Base-by-base conservation (phyloP, 2,329 filamentous ascomycete species). In the Akanthomyces uredinophilus region DNA sequence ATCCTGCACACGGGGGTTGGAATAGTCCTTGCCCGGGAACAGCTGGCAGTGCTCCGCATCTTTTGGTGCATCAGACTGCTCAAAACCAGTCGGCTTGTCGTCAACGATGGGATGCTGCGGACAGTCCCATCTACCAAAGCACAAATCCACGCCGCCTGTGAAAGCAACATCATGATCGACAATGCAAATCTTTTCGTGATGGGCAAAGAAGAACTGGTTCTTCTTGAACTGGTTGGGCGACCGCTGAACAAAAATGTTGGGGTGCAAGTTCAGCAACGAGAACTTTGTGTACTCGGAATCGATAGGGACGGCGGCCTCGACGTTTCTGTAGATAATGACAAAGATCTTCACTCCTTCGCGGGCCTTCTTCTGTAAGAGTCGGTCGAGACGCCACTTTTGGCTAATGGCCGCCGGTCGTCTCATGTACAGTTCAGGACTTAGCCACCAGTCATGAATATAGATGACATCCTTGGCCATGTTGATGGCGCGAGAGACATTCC, bases 371-470 rank as follows among this genome's bases (percentile, higher is more conserved):
- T 96, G 91, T n/a, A 99, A 81, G 13, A 99, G 81, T 69, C 95
- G 85, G 75, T 99, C 95, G 8, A 99, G 83, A 59, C 95, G 87
- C 95, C 95, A 99, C 75, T 97, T 97, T 73, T 98, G 94, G 71
- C 93, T 97, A 75, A 98, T 97, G 51, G 91, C 92, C 27, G 95
- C 90, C 59, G 95, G 95, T 63, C 95, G 85, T 64, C 95, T 86
- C 87, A 98, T 88, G 77, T 99, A 99, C 50, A 99, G 79, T 75
- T 99, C 94, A 1, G 95, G 95, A 68, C 91, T 97, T 46, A 99
- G 78, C 95, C 95, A 99, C 95, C 95, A 99, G 74, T 98, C 95
- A 73, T 99, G 95, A 65, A 99, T 98, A 75, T 98, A 98, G 68
- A 99, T 94, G 65, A 98, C 94, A 77, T 98, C 95, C 70, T 91